Evolutionary conservation across 176 grass and related monocot species (phyloP), one percentile per base, ranked within the genome.

Genomic region (Eragrostis curvula): DNA sequence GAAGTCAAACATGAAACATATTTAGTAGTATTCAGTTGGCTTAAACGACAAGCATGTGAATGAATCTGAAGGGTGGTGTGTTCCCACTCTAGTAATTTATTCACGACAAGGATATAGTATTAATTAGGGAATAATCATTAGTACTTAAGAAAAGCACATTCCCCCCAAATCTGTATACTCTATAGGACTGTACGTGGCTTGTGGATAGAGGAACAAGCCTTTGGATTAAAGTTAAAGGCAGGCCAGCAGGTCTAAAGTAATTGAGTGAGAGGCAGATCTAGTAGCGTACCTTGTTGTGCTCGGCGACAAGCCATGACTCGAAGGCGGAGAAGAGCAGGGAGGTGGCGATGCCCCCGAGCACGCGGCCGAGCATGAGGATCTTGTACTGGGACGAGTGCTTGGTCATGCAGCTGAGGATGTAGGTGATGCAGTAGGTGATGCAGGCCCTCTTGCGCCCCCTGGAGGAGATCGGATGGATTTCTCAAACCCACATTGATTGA

Each of bases 241-340:
- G 61, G 10, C 60, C 67, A 74, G 70, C 67, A 74, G 70, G 30
- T 79, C 2, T 30, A 75, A 80, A 36, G 32, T 36, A 36, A 36
- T 36, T 36, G 32, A 45, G 57, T 27, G 68, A 15, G 9, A 65
- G 48, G 24, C 39, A 73, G 83, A 90, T 90, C 79, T 90, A 67
- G 42, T 71, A 74, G 81, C 42, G 44, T 66, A 88, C 96, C 92
- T 99, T 96, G 79, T 93, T 93, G 86, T 99, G 96, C 85, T 99
- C 96, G 0, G 96, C 96, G 81, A 99, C 93, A 68, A 99, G 96
- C 96, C 96, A 99, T 5, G 96, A 99, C 79, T 99, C 96, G 85
- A 99, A 99, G 2, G 96, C 90, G 20, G 96, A 99, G 87, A 99
- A 96, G 79, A 99, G 96, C 20, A 99, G 87, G 9, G 96, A 96